Conservation (phyloP, 345 rosid genomes). For the Populus alba region DNA sequence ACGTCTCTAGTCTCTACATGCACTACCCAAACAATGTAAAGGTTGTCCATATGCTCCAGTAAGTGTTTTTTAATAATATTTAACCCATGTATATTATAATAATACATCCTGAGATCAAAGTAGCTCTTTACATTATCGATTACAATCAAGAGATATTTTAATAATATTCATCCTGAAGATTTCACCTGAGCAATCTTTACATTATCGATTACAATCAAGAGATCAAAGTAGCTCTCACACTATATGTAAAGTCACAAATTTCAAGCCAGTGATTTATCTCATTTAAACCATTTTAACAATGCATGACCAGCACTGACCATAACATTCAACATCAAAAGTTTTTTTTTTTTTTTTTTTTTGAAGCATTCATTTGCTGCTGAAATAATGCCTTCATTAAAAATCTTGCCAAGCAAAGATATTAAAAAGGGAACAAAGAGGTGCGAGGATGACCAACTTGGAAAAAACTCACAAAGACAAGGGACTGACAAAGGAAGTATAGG, state of each 20-base stretch:
- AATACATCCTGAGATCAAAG: no score
- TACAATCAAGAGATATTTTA: no score
- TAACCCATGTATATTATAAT: no score
- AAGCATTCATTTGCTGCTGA: neutral
- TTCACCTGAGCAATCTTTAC: neutral
- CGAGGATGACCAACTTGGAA: neutral
- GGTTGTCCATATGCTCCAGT: no score
- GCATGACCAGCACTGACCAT: neutral
- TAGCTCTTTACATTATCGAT: no score
- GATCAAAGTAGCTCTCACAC: neutral
- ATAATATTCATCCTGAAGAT: neutral
- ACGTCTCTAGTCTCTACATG: no score
- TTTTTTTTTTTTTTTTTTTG: neutral
- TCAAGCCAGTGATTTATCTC: neutral
- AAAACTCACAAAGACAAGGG: neutral
- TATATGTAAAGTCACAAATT: no score
- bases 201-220: neutral
- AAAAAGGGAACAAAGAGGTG: neutral
- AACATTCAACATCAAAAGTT: neutral
- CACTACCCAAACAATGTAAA: no score
- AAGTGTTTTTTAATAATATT: no score
- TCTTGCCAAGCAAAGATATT: no score
- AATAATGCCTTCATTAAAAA: neutral
- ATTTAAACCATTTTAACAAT: neutral
- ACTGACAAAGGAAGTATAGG: neutral